Evolutionary conservation across 768 basidiomycete genomes (phyloP), one percentile per base, ranked within the genome.

Genomic region (Rhodotorula paludigena): DNA sequence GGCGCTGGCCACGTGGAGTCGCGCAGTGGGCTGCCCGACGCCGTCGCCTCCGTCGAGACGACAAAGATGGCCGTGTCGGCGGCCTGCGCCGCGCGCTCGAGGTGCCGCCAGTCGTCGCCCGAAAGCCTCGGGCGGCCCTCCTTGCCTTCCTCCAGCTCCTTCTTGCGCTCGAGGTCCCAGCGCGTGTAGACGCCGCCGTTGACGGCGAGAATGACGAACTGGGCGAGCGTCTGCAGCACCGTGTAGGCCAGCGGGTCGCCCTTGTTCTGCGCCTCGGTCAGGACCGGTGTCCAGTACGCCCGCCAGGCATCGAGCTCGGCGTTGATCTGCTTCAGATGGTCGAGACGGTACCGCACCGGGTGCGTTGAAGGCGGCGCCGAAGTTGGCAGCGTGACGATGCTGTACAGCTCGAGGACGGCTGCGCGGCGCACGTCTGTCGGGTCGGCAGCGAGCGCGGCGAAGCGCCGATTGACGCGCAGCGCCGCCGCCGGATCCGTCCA

Each of bases 241-340:
- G 68, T 64, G 49, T 69, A 69, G 7, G 68, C 68, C 3, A 69
- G 39, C 32, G 63, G 63, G 28, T 69, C 68, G 16, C 68, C 68
- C 36, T 49, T 44, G 4, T 33, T 39, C 39, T 69, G 63, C 30
- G 60, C 64, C 9, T 63, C 64, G n/a, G 49, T 30, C 28, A 71
- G 61, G 1, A 71, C 33, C 25, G 69, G 69, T 53, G 39, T 51
- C 69, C 69, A 71, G 51, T 71, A 62, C 16, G 39, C 38, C 18
- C 35, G 21, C 69, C 64, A 66, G 2, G 39, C 55, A n/a, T 71
- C 69, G 36, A 71, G 64, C 36, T 71, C 44, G 23, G 21, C 39
- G 60, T 71, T 66, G 60, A 71, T 71, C 41, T 36, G 45, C 8
- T 41, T 23, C 25, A 71, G 57, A 25, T 65, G 57, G n/a, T 66